These are phyloP conservation scores for Russula lepida DNA, from an alignment of 768 basidiomycete genomes.

Conservation along the genomic window DNA sequence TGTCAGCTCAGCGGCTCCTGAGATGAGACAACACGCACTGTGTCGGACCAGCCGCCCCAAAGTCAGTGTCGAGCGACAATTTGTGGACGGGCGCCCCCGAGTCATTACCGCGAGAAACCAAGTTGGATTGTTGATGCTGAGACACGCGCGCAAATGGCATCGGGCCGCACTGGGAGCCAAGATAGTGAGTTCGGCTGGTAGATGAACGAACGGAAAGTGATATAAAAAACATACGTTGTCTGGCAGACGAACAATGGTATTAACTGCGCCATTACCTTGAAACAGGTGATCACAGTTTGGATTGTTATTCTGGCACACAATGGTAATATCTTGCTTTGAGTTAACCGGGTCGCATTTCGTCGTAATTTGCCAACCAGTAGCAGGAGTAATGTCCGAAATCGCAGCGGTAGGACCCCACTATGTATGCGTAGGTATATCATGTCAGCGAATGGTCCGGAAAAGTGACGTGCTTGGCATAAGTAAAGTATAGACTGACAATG, in stretches of 20 bases:
- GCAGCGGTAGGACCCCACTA: constrained; percentile 10
- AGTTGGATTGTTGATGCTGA: not conserved
- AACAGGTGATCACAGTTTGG: constrained; percentile 18
- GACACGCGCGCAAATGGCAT: constrained; percentile 3
- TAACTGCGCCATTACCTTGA: constrained; percentile 4
- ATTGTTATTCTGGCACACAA: not conserved
- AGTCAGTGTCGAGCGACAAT: not conserved
- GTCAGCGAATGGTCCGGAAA: not conserved
- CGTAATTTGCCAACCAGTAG: constrained; percentile 5
- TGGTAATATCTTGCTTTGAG: not conserved
- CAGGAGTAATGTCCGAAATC: constrained; percentile 14
- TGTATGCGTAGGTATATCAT: not conserved
- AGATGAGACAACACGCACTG: not conserved
- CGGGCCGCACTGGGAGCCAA: not conserved
- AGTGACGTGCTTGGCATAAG: not conserved
- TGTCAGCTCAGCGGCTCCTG: not conserved
- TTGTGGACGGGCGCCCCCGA: not conserved
- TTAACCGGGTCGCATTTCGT: not conserved
- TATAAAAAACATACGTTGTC: not conserved
- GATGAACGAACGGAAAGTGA: not conserved
- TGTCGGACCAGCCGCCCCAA: not conserved
- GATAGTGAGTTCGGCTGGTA: not conserved
- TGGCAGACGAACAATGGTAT: constrained; percentile 22
- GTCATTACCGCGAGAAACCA: not conserved
- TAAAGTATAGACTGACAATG: constrained; percentile 9